Evolutionary conservation across 306 rosid species (phyloP).

Genomic region (Trifolium repens): DNA sequence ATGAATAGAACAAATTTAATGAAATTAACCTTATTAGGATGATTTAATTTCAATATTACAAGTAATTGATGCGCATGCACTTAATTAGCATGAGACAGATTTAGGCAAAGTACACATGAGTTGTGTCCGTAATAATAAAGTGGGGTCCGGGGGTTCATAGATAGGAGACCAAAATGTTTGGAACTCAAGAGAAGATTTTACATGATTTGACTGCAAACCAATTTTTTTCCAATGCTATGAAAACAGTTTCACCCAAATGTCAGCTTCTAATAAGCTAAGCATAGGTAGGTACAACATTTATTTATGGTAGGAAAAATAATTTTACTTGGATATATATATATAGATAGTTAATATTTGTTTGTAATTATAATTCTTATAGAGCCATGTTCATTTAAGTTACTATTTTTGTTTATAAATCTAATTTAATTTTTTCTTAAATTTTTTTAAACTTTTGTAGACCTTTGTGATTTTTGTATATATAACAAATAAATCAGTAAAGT

Average conservation of each 20-base stretch:
- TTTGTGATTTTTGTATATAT: too few relatives aligned
- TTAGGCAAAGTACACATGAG: not conserved
- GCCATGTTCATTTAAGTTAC: too few relatives aligned
- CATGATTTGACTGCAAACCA: constrained; percentile 9
- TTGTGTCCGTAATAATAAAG: not conserved
- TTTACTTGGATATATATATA: too few relatives aligned
- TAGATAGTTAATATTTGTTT: too few relatives aligned
- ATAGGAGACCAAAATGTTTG: constrained; percentile 20
- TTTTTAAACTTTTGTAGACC: too few relatives aligned
- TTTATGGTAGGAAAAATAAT: not conserved
- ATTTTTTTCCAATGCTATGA: not conserved
- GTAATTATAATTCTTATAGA: too few relatives aligned
- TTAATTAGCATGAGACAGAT: not conserved
- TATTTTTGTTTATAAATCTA: too few relatives aligned
- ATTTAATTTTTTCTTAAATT: too few relatives aligned
- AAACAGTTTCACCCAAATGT: not conserved
- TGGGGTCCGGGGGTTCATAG: constrained; percentile 3
- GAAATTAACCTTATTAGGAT: not conserved
- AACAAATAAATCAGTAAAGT: too few relatives aligned
- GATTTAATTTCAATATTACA: not conserved
- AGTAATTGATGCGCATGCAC: not conserved
- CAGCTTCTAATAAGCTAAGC: not conserved
- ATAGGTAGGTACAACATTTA: constrained; percentile 7
- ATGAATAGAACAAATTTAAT: too few relatives aligned
- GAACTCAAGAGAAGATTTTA: constrained; percentile 6